These are phyloP conservation scores for Patellifolia procumbens DNA, from an alignment of 179 eudicot species.

Conservation along the genomic window DNA sequence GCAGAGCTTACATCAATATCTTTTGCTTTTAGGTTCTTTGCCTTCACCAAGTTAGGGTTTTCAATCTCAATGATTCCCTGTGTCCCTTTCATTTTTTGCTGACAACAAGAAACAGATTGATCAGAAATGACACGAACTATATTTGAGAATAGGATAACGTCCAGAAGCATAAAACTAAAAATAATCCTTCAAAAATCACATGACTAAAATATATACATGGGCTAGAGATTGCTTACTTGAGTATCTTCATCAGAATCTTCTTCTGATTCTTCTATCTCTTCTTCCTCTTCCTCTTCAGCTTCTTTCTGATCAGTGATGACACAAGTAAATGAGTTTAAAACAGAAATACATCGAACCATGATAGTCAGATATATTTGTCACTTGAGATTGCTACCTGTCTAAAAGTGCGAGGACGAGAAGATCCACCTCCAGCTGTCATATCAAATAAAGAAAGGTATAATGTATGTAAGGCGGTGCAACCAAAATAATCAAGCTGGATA, in stretches of 20 bases:
- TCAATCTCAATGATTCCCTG: conserved; percentile 87
- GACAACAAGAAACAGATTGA: conserved; percentile 10
- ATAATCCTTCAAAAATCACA: neutral
- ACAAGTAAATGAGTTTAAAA: neutral
- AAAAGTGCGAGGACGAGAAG: conserved; percentile 85
- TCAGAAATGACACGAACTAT: neutral
- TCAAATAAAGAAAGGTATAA: conserved; percentile 13
- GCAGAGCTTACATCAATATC: conserved; percentile 68
- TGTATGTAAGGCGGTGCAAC: conserved; percentile 1
- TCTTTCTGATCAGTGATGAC: conserved; percentile 66
- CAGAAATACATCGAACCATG: neutral
- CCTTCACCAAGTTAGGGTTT: conserved; percentile 84
- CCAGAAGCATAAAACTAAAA: neutral
- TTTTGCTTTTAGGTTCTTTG: conserved; percentile 82
- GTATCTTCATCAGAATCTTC: conserved; percentile 69
- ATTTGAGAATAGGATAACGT: neutral
- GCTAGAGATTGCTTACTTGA: conserved; percentile 41
- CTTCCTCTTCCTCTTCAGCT: conserved; percentile 57
- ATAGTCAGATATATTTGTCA: neutral
- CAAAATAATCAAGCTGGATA: neutral
- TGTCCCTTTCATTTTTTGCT: conserved; percentile 72
- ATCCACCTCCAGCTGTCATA: conserved; percentile 57
- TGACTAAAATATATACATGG: neutral
- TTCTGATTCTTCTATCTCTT: conserved; percentile 55
- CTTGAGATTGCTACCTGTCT: conserved; percentile 44